These are phyloP conservation scores for Leishmania amazonensis DNA, from an alignment of 208 protist genomes.

Conservation along the genomic window DNA sequence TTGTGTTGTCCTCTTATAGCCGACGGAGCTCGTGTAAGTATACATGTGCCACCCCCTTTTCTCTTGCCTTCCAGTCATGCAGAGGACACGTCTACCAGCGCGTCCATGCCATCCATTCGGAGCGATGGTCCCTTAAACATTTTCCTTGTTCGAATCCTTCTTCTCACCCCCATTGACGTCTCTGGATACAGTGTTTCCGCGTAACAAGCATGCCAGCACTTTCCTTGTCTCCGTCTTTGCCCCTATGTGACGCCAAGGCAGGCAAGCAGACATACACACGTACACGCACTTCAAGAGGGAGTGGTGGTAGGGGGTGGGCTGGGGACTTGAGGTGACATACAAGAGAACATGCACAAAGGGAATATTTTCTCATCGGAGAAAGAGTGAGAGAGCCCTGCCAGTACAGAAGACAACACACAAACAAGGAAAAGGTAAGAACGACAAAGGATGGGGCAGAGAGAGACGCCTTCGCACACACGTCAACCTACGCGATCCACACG, in stretches of 20 bases:
- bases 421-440: background rate
- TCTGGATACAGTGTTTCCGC: background rate
- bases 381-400: background rate
- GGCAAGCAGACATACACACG: background rate
- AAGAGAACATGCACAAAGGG: background rate
- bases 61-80: background rate
- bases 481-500: background rate
- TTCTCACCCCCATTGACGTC: too few species aligned
- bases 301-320: too few species aligned
- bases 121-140: background rate
- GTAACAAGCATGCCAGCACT: background rate
- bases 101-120: background rate
- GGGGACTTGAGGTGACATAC: background rate
- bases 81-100: background rate
- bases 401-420: background rate
- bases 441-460: constrained; percentile 5
- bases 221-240: background rate
- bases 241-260: background rate
- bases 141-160: background rate
- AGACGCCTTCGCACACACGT: background rate
- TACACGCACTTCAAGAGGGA: too few species aligned
- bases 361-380: too few species aligned
- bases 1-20: background rate
- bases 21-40: background rate
- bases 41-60: background rate